These are phyloP conservation scores for Rheum nobile DNA, from an alignment of 148 eudicot genomes.

Conservation along the genomic window DNA sequence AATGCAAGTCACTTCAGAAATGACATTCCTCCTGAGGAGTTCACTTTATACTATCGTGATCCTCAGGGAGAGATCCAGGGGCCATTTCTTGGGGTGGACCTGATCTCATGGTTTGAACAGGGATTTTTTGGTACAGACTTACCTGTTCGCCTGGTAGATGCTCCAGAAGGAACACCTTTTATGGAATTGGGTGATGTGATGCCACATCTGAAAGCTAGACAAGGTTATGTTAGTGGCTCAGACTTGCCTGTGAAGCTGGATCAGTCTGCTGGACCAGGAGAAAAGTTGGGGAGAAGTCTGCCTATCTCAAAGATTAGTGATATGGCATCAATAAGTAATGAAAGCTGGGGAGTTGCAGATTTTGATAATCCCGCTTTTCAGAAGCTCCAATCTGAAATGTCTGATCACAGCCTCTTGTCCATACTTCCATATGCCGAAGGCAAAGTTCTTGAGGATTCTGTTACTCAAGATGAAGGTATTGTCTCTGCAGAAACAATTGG, in stretches of 20 bases:
- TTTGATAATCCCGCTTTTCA: conserved; percentile 31
- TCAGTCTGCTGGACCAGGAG: conserved; percentile 26
- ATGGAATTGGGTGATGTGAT: conserved; percentile 67
- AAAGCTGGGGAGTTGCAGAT: conserved; percentile 40
- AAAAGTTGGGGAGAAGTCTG: conserved; percentile 17
- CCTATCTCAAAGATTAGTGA: conserved; percentile 27
- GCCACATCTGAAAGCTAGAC: conserved; percentile 55
- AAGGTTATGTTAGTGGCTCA: conserved; percentile 22
- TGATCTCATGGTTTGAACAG: conserved; percentile 94
- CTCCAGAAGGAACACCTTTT: conserved; percentile 60
- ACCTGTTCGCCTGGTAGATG: conserved; percentile 70
- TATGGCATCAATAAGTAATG: conserved; percentile 21
- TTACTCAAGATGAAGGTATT: conserved; percentile 76
- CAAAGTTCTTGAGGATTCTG: conserved; percentile 38
- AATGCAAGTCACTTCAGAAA: conserved; percentile 25
- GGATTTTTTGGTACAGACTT: conserved; percentile 86
- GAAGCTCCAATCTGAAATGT: conserved; percentile 21
- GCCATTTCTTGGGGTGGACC: conserved; percentile 91
- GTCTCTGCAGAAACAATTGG: background rate
- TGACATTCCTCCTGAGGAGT: conserved; percentile 54
- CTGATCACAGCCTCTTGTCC: conserved; percentile 28
- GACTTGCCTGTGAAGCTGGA: conserved; percentile 26
- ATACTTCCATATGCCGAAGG: conserved; percentile 33
- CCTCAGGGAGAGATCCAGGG: conserved; percentile 97
- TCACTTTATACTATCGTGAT: conserved; percentile 67